A percentile compares a stretch with the other conserved stretches of the same genome.
Conservation (phyloP, 2,329 filamentous ascomycete species). For the Coleophoma eucalyptorum region DNA sequence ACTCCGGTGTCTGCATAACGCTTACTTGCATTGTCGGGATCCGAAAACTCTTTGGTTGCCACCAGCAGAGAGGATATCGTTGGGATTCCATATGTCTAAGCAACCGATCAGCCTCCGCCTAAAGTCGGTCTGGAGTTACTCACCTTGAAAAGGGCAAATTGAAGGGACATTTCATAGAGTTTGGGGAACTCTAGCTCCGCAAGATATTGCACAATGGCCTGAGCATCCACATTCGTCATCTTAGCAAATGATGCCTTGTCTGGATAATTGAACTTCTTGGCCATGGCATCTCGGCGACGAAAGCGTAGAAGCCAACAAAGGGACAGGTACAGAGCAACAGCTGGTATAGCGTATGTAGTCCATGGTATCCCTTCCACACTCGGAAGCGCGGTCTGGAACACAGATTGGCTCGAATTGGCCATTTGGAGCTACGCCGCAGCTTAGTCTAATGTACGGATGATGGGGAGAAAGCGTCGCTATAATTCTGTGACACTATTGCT, state of each 20-base stretch:
- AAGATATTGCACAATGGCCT: constrained; percentile 41
- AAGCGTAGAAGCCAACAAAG: not conserved
- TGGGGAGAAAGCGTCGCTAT: no score
- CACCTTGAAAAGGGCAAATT: constrained; percentile 57
- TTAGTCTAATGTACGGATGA: no score
- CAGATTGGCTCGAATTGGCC: not conserved
- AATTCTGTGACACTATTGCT: no score
- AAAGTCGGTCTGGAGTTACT: constrained; percentile 2
- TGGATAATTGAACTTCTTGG: constrained; percentile 37
- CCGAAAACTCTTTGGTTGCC: constrained; percentile 44
- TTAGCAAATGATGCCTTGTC: constrained; percentile 39
- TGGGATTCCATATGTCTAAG: constrained; percentile 51
- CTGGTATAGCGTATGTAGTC: not conserved
- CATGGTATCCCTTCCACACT: not conserved
- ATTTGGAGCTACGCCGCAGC: no score
- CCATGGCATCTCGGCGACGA: constrained; percentile 30
- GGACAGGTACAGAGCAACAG: not conserved
- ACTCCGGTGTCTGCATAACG: constrained; percentile 18
- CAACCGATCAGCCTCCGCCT: no score
- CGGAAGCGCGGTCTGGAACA: not conserved
- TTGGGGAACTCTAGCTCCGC: constrained; percentile 52
- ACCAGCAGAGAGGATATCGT: constrained; percentile 45
- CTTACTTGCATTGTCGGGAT: constrained; percentile 42
- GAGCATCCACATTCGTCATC: constrained; percentile 52
- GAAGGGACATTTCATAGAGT: constrained; percentile 43